A percentile compares a stretch with the other conserved stretches of the same genome.
Evolutionary conservation across 2,329 filamentous ascomycete genomes (phyloP).

Genomic region (Alternaria sp.): DNA sequence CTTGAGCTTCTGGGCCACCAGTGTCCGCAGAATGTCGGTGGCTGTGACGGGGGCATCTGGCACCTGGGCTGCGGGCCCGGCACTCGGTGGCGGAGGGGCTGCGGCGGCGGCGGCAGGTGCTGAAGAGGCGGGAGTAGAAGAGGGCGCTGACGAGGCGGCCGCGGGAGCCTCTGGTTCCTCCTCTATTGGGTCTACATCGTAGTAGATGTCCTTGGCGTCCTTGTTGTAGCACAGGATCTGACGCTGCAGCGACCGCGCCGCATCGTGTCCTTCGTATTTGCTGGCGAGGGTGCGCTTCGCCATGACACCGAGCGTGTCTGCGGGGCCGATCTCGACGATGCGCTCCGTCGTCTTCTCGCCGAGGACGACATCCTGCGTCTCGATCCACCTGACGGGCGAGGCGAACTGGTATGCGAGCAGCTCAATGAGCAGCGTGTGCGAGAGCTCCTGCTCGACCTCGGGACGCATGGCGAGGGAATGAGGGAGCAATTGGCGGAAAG

Average conservation of each 20-base stretch:
- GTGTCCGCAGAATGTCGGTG: conserved; percentile 83
- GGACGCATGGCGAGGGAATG: conserved; percentile 76
- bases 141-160: conserved; percentile 52
- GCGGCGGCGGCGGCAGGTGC: conserved; percentile 58
- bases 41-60: conserved; percentile 87
- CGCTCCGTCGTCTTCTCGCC: conserved; percentile 95
- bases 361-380: conserved; percentile 99
- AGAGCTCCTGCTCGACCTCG: conserved; percentile 98
- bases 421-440: conserved; percentile 97
- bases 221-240: conserved; percentile 99
- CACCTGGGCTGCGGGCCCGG: conserved; percentile 86
- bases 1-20: conserved; percentile 98
- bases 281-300: conserved; percentile 92
- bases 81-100: conserved; percentile 66
- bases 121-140: conserved; percentile 60
- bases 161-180: conserved; percentile 68
- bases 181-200: conserved; percentile 94
- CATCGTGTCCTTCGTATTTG: conserved; percentile 99
- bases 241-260: conserved; percentile 92
- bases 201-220: conserved; percentile 99
- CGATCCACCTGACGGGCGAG: conserved; percentile 98
- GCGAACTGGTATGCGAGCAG: conserved; percentile 99
- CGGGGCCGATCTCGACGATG: conserved; percentile 96
- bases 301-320: conserved; percentile 97
- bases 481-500: conserved; percentile 7